Evolutionary conservation across 176 grass and related monocot species (phyloP), one percentile per base, ranked within the genome.

Genomic region (Canna indica): DNA sequence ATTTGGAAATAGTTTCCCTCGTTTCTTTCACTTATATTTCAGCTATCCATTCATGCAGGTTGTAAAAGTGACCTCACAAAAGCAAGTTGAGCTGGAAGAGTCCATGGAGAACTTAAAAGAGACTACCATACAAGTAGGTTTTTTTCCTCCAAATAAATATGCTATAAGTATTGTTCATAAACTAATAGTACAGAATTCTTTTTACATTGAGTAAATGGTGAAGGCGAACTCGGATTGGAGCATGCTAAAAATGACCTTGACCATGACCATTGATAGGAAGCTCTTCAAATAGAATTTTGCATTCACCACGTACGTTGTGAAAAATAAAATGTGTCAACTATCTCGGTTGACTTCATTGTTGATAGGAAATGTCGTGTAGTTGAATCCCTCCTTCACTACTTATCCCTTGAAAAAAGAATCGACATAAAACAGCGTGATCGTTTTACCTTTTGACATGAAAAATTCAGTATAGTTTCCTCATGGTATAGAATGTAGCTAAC

Each of bases 61-160:
- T 42, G 73, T 83, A 61, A 83, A 83, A 58, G 54, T n/a, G 28
- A 83, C 81, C 20, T 78, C 81, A 45, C 59, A 78, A 36, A 83
- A 78, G 75, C 81, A 83, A 69, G 61, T 67, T 36, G 69, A 78
- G 30, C 47, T 83, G 68, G 47, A 62, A 59, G 59, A 73, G 39
- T 77, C 69, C 5, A 58, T 83, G 53, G 68, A 78, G 27, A 60
- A 52, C 61, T 60, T 83, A 36, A 78, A 57, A 42, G 81, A 69
- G 22, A 68, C 69, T 35, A 67, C 75, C 5, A 39, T 41, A 74
- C 81, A 78, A 35, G 81, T 83, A 83, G 44, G 75, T 52, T 39
- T 38, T 39, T 38, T 41, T 12, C 17, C 38, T 38, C 63, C 33
- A 66, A 38, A 11, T 66, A 39, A 24, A 36, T 59, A 20, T 60